These are phyloP conservation scores for Chalciporus pseudorubinellus DNA, from an alignment of 768 basidiomycete genomes.

Conservation along the genomic window DNA sequence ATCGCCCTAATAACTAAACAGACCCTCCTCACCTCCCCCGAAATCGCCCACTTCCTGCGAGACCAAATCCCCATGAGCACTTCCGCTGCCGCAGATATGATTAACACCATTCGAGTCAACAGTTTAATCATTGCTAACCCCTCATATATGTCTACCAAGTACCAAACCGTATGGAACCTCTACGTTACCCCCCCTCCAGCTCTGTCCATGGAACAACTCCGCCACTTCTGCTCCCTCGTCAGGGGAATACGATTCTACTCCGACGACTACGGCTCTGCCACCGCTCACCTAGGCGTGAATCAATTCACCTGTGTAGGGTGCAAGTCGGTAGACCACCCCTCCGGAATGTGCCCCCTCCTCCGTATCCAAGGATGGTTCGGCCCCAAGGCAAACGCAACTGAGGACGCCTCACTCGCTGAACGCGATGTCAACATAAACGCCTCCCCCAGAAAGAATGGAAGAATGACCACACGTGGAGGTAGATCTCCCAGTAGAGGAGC, in stretches of 20 bases:
- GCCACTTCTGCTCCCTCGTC: neutral
- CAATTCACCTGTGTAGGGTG: neutral
- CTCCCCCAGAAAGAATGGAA: neutral
- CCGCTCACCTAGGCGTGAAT: neutral
- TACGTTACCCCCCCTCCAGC: neutral
- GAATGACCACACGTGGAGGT: neutral
- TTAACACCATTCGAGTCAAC: neutral
- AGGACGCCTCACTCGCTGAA: neutral
- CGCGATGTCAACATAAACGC: neutral
- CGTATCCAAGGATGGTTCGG: neutral
- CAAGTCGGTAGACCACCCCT: neutral
- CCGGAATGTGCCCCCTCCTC: neutral
- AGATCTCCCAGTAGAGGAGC: too few species aligned
- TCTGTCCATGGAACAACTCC: neutral
- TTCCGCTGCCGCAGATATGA: neutral
- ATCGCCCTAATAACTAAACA: neutral
- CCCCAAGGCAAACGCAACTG: neutral
- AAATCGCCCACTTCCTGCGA: neutral
- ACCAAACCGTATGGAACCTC: slow-evolving; percentile 1
- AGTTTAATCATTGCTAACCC: neutral
- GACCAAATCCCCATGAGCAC: neutral
- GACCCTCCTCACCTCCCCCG: neutral
- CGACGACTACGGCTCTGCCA: neutral
- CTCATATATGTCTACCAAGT: neutral
- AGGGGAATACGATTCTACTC: neutral